Conservation (phyloP, 208 protist genomes). For the Trypanosoma conorhini region DNA sequence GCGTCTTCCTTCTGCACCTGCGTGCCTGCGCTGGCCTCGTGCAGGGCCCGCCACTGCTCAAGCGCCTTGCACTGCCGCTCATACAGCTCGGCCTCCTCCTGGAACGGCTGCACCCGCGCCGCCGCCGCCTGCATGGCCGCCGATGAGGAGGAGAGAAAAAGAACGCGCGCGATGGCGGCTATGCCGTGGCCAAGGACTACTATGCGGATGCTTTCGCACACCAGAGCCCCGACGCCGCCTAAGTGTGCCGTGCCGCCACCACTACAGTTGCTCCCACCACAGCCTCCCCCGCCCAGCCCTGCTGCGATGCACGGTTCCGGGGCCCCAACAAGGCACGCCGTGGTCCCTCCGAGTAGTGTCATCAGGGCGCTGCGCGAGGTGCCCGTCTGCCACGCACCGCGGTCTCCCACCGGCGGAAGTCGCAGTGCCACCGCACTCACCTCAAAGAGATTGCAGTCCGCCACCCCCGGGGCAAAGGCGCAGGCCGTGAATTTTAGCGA, state of each 20-base stretch:
- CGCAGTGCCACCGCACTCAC: slow-evolving; percentile 46
- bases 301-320: slow-evolving; percentile 1
- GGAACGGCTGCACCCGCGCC: neutral
- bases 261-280: slow-evolving; percentile 19
- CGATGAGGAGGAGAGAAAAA: neutral
- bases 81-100: slow-evolving; percentile 8
- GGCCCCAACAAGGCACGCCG: neutral
- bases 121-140: neutral
- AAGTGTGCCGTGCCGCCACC: neutral
- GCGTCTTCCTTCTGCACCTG: neutral
- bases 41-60: neutral
- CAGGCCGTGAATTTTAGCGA: slow-evolving; percentile 61
- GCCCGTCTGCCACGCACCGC: slow-evolving; percentile 17
- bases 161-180: slow-evolving; percentile 15
- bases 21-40: neutral
- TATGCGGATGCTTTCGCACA: slow-evolving; percentile 8
- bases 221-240: neutral
- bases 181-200: slow-evolving; percentile 8
- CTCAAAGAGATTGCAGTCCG: slow-evolving; percentile 64
- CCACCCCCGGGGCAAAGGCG: slow-evolving; percentile 57
- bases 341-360: neutral
- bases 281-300: slow-evolving; percentile 15
- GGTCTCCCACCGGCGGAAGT: slow-evolving; percentile 4
- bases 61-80: slow-evolving; percentile 2
- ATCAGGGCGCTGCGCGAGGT: slow-evolving; percentile 27